Conservation (phyloP, 2,329 filamentous ascomycete genomes). For the Pyricularia sp. region DNA sequence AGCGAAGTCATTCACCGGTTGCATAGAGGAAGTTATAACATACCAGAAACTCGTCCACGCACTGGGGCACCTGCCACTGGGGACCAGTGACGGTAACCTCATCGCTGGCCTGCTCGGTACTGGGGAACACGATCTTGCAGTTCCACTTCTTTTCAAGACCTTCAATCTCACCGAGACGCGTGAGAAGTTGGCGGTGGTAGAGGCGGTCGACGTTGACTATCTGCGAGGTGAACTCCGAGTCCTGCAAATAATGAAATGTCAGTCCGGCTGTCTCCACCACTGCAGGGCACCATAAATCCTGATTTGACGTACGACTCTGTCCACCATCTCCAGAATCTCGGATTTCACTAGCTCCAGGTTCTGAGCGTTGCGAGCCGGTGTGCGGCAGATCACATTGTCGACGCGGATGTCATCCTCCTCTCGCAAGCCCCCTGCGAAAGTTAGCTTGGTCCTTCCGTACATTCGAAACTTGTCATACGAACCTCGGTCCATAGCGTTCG, state of each 20-base stretch:
- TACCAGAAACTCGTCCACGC: conserved; percentile 86
- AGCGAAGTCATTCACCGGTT: neutral
- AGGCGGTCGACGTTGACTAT: conserved; percentile 87
- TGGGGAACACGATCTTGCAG: conserved; percentile 97
- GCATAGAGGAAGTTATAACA: conserved; percentile 11
- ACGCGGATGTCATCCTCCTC: conserved; percentile 98
- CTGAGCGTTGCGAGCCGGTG: conserved; percentile 90
- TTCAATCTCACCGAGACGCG: conserved; percentile 78
- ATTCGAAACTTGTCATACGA: conserved; percentile 5
- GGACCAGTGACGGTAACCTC: conserved; percentile 91
- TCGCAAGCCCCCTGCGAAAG: conserved; percentile 52
- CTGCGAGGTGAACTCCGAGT: conserved; percentile 93
- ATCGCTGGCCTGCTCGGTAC: conserved; percentile 93
- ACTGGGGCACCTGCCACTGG: conserved; percentile 95
- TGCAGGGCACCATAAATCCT: too few relatives aligned
- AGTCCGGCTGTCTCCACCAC: neutral
- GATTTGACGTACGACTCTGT: conserved; percentile 57
- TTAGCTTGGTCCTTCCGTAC: conserved; percentile 13
- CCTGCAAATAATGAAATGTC: conserved; percentile 29
- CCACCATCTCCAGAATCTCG: conserved; percentile 99
- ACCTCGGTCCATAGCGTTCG: conserved; percentile 96
- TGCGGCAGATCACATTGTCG: conserved; percentile 97
- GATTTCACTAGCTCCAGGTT: conserved; percentile 95
- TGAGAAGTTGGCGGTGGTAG: conserved; percentile 87
- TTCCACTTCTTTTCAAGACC: conserved; percentile 98